phyloP scores from a whole-genome alignment of 768 basidiomycete species.

The Phylloporus arenicola region DNA sequence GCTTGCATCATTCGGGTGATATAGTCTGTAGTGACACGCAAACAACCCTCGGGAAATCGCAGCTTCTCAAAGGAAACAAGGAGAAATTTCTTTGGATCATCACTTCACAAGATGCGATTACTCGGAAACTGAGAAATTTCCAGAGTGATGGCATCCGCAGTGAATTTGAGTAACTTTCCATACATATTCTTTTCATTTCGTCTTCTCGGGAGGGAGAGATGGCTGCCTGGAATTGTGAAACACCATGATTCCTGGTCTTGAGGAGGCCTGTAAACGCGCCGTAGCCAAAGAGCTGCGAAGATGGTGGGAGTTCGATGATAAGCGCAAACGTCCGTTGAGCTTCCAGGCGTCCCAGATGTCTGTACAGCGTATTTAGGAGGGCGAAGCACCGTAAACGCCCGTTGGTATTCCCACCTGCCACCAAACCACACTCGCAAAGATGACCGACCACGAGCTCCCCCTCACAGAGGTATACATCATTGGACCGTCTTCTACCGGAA shows the following conservation, averaged over 20 bases:
- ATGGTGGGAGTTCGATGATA: background rate
- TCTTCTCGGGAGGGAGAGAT: conserved; percentile 25
- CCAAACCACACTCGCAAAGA: conserved; percentile 5
- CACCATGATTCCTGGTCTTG: conserved; percentile 50
- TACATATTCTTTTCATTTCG: conserved; percentile 24
- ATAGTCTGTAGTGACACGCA: conserved; percentile 49
- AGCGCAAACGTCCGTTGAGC: background rate
- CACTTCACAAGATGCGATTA: conserved; percentile 55
- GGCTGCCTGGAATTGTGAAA: conserved; percentile 36
- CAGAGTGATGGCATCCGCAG: conserved; percentile 44
- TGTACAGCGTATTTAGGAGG: conserved; percentile 10
- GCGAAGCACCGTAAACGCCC: conserved; percentile 5
- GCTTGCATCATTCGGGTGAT: conserved; percentile 48
- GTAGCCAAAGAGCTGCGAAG: background rate
- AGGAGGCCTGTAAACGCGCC: background rate
- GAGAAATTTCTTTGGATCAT: conserved; percentile 54
- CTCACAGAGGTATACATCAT: conserved; percentile 38
- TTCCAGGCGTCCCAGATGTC: conserved; percentile 1
- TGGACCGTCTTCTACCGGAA: conserved; percentile 63
- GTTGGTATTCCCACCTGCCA: conserved; percentile 15
- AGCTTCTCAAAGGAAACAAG: conserved; percentile 49
- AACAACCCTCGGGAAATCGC: conserved; percentile 49
- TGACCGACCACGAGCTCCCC: conserved; percentile 11
- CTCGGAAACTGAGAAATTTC: conserved; percentile 45
- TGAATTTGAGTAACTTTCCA: conserved; percentile 51